Evolutionary conservation across 768 basidiomycete species (phyloP).

Genomic region (Strobilomyces echinocephalus): DNA sequence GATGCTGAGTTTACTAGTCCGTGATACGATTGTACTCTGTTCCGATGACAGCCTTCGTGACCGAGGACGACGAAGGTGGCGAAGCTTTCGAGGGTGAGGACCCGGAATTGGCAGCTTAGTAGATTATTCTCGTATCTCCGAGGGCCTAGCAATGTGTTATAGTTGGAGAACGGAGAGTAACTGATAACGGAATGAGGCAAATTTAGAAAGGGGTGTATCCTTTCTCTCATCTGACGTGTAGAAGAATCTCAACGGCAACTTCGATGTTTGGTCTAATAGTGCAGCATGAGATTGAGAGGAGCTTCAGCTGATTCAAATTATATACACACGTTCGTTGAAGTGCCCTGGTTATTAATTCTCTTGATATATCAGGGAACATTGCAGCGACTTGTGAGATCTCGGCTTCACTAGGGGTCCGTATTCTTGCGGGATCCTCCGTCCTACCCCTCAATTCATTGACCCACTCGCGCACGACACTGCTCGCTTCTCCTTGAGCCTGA

Average conservation of each 20-base stretch:
- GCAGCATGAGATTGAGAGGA: constrained; percentile 5
- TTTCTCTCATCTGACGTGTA: constrained; percentile 38
- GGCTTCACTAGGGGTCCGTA: constrained; percentile 66
- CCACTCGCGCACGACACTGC: constrained; percentile 67
- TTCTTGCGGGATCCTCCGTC: constrained; percentile 49
- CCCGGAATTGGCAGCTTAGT: constrained; percentile 32
- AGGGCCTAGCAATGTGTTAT: background rate
- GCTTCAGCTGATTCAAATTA: background rate
- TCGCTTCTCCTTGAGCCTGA: constrained; percentile 24
- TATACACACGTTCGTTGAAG: constrained; percentile 70
- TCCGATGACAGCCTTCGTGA: constrained; percentile 82
- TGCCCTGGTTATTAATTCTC: constrained; percentile 69
- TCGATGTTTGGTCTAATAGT: constrained; percentile 65
- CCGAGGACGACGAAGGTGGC: constrained; percentile 66
- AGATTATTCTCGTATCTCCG: constrained; percentile 6
- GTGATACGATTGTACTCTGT: constrained; percentile 92
- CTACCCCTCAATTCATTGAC: constrained; percentile 74
- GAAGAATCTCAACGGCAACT: constrained; percentile 74
- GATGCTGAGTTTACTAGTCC: constrained; percentile 49
- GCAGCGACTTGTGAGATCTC: constrained; percentile 69
- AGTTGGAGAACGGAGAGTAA: background rate
- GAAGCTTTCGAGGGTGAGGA: constrained; percentile 40
- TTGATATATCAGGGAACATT: constrained; percentile 81
- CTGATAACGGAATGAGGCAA: background rate
- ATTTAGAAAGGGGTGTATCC: background rate